Conservation (phyloP, 345 rosid genomes). For the Eucalyptus albens region DNA sequence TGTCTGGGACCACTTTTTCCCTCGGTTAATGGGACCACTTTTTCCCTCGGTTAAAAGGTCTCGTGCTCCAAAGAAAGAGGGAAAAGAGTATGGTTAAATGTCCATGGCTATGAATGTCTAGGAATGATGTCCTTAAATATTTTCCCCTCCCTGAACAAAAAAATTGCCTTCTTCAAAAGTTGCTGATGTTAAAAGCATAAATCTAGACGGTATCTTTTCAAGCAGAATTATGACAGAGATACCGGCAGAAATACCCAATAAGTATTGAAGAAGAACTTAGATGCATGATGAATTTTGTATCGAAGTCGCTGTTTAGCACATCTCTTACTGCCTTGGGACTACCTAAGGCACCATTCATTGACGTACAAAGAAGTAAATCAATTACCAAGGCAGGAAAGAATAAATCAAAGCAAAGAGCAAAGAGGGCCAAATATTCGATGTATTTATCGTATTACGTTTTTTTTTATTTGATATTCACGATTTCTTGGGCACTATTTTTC, state of each 20-base stretch:
- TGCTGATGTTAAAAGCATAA: background rate
- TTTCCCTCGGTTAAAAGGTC: background rate
- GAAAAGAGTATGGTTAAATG: background rate
- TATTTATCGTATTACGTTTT: no score
- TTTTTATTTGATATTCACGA: no score
- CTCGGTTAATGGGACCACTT: background rate
- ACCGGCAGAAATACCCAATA: background rate
- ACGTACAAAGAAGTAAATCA: background rate
- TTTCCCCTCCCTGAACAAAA: background rate
- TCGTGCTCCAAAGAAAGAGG: background rate
- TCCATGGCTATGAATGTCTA: background rate
- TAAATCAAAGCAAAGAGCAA: background rate
- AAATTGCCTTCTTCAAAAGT: background rate
- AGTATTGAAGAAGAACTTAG: conserved; percentile 18
- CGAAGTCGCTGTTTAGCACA: conserved; percentile 33
- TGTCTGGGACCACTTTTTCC: background rate
- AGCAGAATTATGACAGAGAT: background rate
- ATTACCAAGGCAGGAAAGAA: background rate
- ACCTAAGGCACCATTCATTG: conserved; percentile 23
- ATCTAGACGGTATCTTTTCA: background rate
- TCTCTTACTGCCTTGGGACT: conserved; percentile 44
- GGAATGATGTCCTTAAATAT: background rate
- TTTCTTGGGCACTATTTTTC: no score
- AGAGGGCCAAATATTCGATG: background rate
- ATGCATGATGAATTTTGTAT: conserved; percentile 36